Evolutionary conservation across 2,329 filamentous ascomycete genomes (phyloP).

Genomic region (Alternaria solani): DNA sequence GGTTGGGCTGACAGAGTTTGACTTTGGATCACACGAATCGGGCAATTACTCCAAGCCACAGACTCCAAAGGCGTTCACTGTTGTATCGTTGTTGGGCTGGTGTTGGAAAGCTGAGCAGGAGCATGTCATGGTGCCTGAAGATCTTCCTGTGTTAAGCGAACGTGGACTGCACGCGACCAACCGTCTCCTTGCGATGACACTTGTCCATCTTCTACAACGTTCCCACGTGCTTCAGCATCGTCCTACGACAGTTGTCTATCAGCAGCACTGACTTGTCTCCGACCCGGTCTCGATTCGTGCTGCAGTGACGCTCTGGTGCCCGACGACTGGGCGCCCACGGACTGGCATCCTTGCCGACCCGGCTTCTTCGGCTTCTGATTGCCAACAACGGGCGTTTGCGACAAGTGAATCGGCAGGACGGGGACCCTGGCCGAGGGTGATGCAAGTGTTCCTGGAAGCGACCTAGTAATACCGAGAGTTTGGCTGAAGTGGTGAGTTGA

Average conservation of each 20-base stretch:
- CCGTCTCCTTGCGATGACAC: constrained; percentile 16
- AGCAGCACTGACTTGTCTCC: constrained; percentile 17
- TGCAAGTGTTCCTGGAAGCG: constrained; percentile 2
- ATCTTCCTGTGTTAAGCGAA: constrained; percentile 25
- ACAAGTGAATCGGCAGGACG: constrained; percentile 4
- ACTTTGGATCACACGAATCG: not conserved
- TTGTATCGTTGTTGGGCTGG: not conserved
- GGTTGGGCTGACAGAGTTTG: constrained; percentile 7
- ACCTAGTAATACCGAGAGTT: not conserved
- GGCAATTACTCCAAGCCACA: not conserved
- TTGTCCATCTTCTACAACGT: constrained; percentile 14
- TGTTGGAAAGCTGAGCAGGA: constrained; percentile 4
- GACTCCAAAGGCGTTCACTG: not conserved
- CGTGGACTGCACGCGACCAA: constrained; percentile 19
- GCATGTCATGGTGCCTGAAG: constrained; percentile 22
- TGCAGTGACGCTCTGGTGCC: constrained; percentile 18
- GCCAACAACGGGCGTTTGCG: constrained; percentile 9
- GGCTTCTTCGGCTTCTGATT: constrained; percentile 15
- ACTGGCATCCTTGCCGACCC: constrained; percentile 21
- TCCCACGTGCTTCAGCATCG: constrained; percentile 18
- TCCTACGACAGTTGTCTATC: constrained; percentile 16
- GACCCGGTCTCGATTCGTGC: constrained; percentile 24
- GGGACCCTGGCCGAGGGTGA: not conserved
- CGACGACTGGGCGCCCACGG: constrained; percentile 16
- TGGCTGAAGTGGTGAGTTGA: constrained; percentile 1